Evolutionary conservation across 345 rosid genomes (phyloP).

Genomic region (Schrenkiella parvula): DNA sequence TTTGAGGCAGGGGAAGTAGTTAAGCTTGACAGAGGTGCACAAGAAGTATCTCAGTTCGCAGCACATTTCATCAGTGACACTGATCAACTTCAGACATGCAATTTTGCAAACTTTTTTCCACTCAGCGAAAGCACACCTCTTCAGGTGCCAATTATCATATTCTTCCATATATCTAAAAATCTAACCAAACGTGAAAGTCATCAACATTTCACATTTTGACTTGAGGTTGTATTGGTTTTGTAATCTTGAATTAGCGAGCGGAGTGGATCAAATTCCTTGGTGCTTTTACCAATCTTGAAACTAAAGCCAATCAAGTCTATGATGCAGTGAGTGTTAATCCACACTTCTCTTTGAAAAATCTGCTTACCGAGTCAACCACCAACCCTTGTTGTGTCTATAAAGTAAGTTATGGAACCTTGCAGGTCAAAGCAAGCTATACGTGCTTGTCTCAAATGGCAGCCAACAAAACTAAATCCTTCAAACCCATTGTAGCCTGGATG

Average conservation of each 20-base stretch:
- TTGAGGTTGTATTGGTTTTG: not conserved
- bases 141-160: constrained; percentile 41
- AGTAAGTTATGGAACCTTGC: constrained; percentile 18
- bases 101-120: constrained; percentile 62
- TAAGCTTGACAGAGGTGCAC: constrained; percentile 42
- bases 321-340: constrained; percentile 41
- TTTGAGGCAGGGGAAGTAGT: constrained; percentile 52
- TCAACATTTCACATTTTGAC: not conserved
- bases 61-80: constrained; percentile 57
- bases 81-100: constrained; percentile 59
- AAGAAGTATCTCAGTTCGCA: constrained; percentile 47
- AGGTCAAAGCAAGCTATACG: constrained; percentile 74
- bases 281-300: constrained; percentile 68
- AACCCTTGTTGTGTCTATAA: not conserved
- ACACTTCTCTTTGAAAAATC: not conserved
- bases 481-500: constrained; percentile 89
- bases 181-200: not conserved
- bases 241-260: constrained; percentile 46
- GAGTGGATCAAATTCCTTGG: constrained; percentile 96
- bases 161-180: not conserved
- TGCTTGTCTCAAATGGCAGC: constrained; percentile 58
- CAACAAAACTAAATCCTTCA: constrained; percentile 50
- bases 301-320: constrained; percentile 75
- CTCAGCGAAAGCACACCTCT: constrained; percentile 54
- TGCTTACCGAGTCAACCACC: not conserved